Evolutionary conservation across 306 rosid species (phyloP).

Genomic region (Inga laurina): DNA sequence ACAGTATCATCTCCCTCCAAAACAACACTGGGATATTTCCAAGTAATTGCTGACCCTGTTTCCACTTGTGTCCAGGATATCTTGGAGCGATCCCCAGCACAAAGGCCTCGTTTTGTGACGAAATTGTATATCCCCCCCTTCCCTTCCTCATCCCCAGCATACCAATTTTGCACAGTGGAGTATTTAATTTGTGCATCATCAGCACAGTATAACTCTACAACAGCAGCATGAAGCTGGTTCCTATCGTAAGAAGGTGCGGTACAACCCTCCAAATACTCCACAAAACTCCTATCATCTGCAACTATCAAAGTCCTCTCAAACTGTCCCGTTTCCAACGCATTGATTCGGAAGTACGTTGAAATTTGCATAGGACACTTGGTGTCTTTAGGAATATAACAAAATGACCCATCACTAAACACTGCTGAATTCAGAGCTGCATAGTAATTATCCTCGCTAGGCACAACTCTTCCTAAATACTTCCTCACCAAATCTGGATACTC

Average conservation of each 20-base stretch:
- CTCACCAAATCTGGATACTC: constrained; percentile 79
- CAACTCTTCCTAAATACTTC: constrained; percentile 73
- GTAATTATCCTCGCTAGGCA: constrained; percentile 78
- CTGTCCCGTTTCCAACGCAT: constrained; percentile 86
- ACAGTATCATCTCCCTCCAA: constrained; percentile 91
- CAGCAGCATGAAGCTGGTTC: constrained; percentile 96
- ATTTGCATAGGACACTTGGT: constrained; percentile 93
- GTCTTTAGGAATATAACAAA: constrained; percentile 78
- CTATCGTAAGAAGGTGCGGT: constrained; percentile 90
- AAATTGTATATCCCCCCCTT: constrained; percentile 83
- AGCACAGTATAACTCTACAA: constrained; percentile 76
- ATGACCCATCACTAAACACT: constrained; percentile 88
- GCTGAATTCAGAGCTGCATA: constrained; percentile 86
- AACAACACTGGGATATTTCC: constrained; percentile 95
- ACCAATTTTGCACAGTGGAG: constrained; percentile 97
- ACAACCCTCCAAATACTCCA: constrained; percentile 94
- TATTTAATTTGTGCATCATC: constrained; percentile 88
- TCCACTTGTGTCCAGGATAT: constrained; percentile 97
- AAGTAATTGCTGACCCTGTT: constrained; percentile 90
- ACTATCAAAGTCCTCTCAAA: constrained; percentile 93
- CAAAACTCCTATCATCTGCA: constrained; percentile 85
- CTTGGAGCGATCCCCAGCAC: constrained; percentile 73
- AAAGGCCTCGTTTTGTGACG: constrained; percentile 87
- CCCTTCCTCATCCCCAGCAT: constrained; percentile 87
- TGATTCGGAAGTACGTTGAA: constrained; percentile 82